Base-by-base conservation (phyloP, 768 basidiomycete genomes). In the Phaffia tasmanica region DNA sequence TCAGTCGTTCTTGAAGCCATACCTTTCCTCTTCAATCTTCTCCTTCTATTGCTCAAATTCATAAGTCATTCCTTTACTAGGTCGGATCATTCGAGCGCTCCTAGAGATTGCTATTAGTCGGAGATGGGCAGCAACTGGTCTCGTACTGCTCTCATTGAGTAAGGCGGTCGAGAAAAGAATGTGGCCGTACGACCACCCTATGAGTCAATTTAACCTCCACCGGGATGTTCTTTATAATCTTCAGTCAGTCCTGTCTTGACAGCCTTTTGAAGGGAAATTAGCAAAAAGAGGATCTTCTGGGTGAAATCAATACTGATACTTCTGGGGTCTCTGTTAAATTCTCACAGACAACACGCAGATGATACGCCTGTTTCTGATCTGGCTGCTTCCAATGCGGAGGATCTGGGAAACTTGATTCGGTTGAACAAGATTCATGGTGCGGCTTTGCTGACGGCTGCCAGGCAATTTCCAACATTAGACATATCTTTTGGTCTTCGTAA, bases 131-230 rank as follows among this genome's bases (percentile, higher is more conserved):
- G 84, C 81, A 70, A 85, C 85, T 50, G 83, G 87, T 15, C 80
- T 82, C 1, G 86, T 87, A 15, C 81, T 98, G 27, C 85, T 92
- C 81, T 85, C 85, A 3, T 82, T 99, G 77, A 89, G 90, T 79
- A 98, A 98, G 75, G 88, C 90, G 3, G 82, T 94, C 63, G 89
- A 94, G 76, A 87, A 87, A 73, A 83, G 89, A 29, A 77, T 95
- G 72, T 99, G 95, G 95, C 89, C 93, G 1, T 97, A 86, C 75
- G 87, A 92, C 55, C 88, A 98, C 67, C 94, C 92, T 3, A 78
- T 99, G 42, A 83, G 79, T 23, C 91, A 97, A 73, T 88, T 87
- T 72, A 77, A 81, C 42, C 81, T 98, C 25, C 88, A 86, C 70
- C 75, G 78, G 30, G 89, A 94, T 53, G 82, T 90, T 9, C 73